Conservation (phyloP, 2,329 filamentous ascomycete genomes). For the Microcyclosporella mali region DNA sequence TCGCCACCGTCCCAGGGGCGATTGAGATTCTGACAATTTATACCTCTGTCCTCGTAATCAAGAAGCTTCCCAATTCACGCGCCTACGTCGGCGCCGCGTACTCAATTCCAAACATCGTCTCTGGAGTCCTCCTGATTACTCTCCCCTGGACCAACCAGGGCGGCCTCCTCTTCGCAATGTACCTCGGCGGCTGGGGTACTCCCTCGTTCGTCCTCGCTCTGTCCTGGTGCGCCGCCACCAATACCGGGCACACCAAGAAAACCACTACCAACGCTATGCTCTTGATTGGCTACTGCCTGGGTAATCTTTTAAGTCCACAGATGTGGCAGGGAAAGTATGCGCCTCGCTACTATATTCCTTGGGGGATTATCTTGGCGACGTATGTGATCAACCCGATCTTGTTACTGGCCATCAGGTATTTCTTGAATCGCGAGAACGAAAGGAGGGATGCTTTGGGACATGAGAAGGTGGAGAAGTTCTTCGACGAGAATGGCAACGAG, state of each 20-base stretch:
- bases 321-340: constrained; percentile 12
- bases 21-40: constrained; percentile 10
- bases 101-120: constrained; percentile 10
- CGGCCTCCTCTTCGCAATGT: constrained; percentile 11
- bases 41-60: constrained; percentile 8
- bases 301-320: constrained; percentile 12
- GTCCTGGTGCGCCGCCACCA: constrained; percentile 38
- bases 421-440: constrained; percentile 9
- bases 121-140: constrained; percentile 7
- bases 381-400: constrained; percentile 9
- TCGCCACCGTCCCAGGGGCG: constrained; percentile 7
- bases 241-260: constrained; percentile 53
- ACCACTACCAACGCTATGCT: constrained; percentile 56
- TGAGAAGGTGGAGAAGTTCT: constrained; percentile 19
- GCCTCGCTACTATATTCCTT: constrained; percentile 11
- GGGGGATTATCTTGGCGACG: constrained; percentile 10
- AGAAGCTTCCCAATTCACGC: constrained; percentile 9
- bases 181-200: constrained; percentile 9
- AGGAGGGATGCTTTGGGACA: constrained; percentile 11
- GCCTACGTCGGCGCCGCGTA: constrained; percentile 10
- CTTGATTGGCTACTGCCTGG: constrained; percentile 14
- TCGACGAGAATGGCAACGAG: constrained; percentile 23
- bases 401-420: constrained; percentile 8
- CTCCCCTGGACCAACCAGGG: constrained; percentile 8
- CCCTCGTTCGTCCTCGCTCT: constrained; percentile 10